Percentiles rank a stretch among this genome's conserved stretches.
phyloP scores from a whole-genome alignment of 345 rosid genomes.

The Physaria fendleri region DNA sequence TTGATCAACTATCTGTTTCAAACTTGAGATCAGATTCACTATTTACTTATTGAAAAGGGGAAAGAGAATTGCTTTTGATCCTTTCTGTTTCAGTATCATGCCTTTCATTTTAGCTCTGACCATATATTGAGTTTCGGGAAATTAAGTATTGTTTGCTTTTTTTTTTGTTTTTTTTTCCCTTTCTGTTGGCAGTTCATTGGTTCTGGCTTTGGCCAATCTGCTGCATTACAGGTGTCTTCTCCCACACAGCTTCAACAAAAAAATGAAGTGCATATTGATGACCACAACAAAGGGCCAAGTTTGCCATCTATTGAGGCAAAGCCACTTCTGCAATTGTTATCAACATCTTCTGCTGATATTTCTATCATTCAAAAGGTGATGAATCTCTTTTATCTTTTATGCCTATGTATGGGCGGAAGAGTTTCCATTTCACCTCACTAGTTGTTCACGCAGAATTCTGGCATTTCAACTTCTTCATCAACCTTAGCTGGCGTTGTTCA shows the following conservation, averaged over 20 bases:
- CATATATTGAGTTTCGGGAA: background rate
- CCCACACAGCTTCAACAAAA: conserved; percentile 48
- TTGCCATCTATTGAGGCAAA: conserved; percentile 25
- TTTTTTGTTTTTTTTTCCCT: background rate
- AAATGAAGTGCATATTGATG: conserved; percentile 56
- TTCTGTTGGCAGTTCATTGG: conserved; percentile 42
- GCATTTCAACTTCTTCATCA: conserved; percentile 41
- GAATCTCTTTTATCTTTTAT: background rate
- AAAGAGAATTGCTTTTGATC: background rate
- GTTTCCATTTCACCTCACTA: background rate
- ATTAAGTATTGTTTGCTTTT: background rate
- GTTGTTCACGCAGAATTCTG: conserved; percentile 35
- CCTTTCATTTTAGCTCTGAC: background rate
- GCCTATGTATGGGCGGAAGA: background rate
- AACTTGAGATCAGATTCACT: background rate
- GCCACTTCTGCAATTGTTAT: conserved; percentile 39
- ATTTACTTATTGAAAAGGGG: background rate
- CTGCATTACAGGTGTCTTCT: conserved; percentile 49
- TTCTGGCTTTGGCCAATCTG: conserved; percentile 33
- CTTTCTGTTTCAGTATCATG: conserved; percentile 5
- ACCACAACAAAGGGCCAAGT: conserved; percentile 39
- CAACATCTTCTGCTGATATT: conserved; percentile 40
- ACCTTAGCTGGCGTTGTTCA: conserved; percentile 58
- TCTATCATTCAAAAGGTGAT: conserved; percentile 56
- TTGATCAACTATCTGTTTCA: background rate